Evolutionary conservation across 2,329 filamentous ascomycete genomes (phyloP).

Genomic region (Cyphellophora attinorum): DNA sequence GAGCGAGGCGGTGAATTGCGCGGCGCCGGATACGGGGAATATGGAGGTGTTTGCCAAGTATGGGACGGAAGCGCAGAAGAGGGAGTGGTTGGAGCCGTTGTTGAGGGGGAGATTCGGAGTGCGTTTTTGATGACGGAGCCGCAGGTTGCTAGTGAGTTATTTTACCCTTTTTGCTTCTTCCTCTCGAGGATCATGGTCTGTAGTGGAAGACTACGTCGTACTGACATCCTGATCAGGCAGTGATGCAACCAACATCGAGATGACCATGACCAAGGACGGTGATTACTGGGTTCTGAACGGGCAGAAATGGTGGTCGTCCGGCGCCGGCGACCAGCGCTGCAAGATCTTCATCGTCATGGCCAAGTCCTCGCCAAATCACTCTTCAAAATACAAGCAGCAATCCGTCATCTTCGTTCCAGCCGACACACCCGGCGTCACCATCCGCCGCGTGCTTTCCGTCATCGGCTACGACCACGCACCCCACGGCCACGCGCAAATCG

Average conservation of each 20-base stretch:
- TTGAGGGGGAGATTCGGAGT: conserved; percentile 78
- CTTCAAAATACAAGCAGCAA: conserved; percentile 77
- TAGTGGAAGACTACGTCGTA: no score
- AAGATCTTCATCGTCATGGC: conserved; percentile 94
- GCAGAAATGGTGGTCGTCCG: conserved; percentile 96
- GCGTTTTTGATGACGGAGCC: conserved; percentile 95
- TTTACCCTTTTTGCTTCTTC: no score
- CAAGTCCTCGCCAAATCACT: conserved; percentile 70
- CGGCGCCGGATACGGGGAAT: conserved; percentile 85
- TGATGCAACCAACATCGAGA: conserved; percentile 85
- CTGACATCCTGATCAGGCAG: no score
- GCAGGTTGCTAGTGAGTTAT: conserved; percentile 73
- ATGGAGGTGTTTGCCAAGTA: conserved; percentile 94
- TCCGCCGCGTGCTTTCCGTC: conserved; percentile 86
- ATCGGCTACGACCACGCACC: conserved; percentile 98
- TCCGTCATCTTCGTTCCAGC: conserved; percentile 85
- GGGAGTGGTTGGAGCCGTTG: conserved; percentile 69
- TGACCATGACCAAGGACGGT: conserved; percentile 73
- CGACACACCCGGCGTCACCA: conserved; percentile 72
- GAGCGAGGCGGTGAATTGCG: conserved; percentile 76
- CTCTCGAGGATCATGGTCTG: no score
- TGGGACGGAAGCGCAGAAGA: conserved; percentile 56
- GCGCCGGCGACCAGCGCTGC: conserved; percentile 86
- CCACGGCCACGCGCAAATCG: conserved; percentile 90
- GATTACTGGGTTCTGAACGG: conserved; percentile 88